A percentile compares a stretch with the other conserved stretches of the same genome.
Evolutionary conservation across 2,329 filamentous ascomycete genomes (phyloP).

Genomic region (Myriangium duriaei): DNA sequence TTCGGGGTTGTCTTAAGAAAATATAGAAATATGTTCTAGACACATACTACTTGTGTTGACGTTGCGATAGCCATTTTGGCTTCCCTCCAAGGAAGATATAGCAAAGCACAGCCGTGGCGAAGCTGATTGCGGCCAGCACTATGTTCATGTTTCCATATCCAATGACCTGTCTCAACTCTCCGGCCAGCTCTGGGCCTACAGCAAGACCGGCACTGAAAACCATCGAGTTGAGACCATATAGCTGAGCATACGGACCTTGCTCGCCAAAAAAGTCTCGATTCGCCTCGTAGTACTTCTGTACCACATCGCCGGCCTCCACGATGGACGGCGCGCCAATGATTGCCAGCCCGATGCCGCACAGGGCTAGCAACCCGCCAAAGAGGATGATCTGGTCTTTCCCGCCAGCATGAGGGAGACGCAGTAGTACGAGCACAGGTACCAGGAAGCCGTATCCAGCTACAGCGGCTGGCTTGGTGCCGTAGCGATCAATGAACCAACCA

Average conservation of each 20-base stretch:
- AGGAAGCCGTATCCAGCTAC: slow-evolving; percentile 32
- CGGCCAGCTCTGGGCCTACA: slow-evolving; percentile 46
- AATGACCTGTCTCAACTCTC: slow-evolving; percentile 37
- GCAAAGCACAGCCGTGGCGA: slow-evolving; percentile 31
- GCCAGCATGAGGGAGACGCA: slow-evolving; percentile 32
- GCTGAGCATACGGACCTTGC: slow-evolving; percentile 49
- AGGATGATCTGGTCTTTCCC: slow-evolving; percentile 31
- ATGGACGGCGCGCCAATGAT: slow-evolving; percentile 42
- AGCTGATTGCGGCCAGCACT: slow-evolving; percentile 35
- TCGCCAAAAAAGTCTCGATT: slow-evolving; percentile 44
- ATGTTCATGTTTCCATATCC: slow-evolving; percentile 49
- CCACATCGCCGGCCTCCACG: slow-evolving; percentile 44
- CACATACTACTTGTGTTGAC: too few relatives aligned
- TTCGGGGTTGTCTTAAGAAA: too few relatives aligned
- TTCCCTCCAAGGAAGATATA: slow-evolving; percentile 36
- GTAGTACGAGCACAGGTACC: slow-evolving; percentile 29
- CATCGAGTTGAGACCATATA: slow-evolving; percentile 54
- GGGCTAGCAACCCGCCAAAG: slow-evolving; percentile 33
- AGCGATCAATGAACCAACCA: slow-evolving; percentile 36
- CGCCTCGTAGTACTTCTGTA: slow-evolving; percentile 42
- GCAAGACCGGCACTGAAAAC: slow-evolving; percentile 48
- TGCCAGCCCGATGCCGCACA: slow-evolving; percentile 41
- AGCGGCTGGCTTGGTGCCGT: slow-evolving; percentile 31
- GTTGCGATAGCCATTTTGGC: slow-evolving; percentile 22
- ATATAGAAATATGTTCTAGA: too few relatives aligned